Evolutionary conservation across 352 stramenopile species (phyloP), one percentile per base, ranked within the genome.

Genomic region (Thraustochytrium sp.): DNA sequence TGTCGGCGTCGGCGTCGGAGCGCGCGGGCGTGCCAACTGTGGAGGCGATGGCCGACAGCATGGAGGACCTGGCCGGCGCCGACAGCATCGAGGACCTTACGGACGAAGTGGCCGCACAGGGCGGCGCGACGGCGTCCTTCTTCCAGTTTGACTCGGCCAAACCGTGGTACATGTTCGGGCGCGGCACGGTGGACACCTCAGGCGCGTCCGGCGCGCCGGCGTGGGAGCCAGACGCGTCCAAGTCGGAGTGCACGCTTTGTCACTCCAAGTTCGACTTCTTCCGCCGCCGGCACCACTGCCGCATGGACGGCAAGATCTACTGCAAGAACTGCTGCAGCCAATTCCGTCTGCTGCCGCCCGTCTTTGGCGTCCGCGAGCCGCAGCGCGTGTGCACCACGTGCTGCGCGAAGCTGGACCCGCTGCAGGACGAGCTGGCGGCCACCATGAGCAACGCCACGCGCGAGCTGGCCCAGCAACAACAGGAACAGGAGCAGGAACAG

Each of bases 231-330:
- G 86, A 89, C 65, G 76, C 82, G 21, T 59, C 85, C 21, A 75
- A 31, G 37, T n/a, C 44, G 1, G 37, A 37, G 5, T 89, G 86
- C 63, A n/a, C 34, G 37, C 48, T 37, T 21, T 89, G 86, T 64
- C 40, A 49, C 23, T 65, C 53, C 36, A 55, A 76, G 42, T 89
- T 89, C 49, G 85, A 87, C 56, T 87, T 61, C 80, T 84, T 94
- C 76, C 86, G 95, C 77, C 90, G 92, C 3, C 88, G 91, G 13
- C 91, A 95, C 68, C 91, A 95, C 86, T 95, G 91, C 68, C 89
- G 91, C 1, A 87, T 90, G 21, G 94, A 91, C 74, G 91, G 91
- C 8, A 95, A 95, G 59, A 90, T 94, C 23, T 94, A 94, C 76
- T 95, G 92, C 84, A 90, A 94, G 64, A 85, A 89, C 16, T 95